phyloP scores from a whole-genome alignment of 1,139 yeast species.

The Suhomyces terraborum region DNA sequence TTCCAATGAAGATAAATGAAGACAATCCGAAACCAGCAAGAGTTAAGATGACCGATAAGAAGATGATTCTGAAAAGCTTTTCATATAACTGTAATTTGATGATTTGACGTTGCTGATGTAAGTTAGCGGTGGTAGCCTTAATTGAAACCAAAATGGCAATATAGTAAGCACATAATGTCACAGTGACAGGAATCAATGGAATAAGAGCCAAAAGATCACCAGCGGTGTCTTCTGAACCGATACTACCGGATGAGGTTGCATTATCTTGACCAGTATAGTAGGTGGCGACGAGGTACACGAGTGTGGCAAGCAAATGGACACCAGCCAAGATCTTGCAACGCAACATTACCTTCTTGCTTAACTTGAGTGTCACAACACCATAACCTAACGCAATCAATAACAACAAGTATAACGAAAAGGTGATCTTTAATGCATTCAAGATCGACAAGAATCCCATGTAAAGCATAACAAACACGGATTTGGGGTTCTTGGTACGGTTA shows the following conservation, averaged over 20 bases:
- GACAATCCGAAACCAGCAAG: slow-evolving; percentile 66
- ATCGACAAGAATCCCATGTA: slow-evolving; percentile 79
- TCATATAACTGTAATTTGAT: slow-evolving; percentile 88
- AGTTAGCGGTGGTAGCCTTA: slow-evolving; percentile 68
- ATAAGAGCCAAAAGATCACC: slow-evolving; percentile 33
- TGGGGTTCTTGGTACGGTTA: slow-evolving; percentile 55
- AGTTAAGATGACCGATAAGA: slow-evolving; percentile 58
- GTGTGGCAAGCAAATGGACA: slow-evolving; percentile 67
- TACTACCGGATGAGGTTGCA: slow-evolving; percentile 24
- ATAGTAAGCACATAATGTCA: slow-evolving; percentile 74
- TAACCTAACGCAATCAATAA: slow-evolving; percentile 88
- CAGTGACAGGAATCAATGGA: slow-evolving; percentile 67
- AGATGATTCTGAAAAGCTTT: slow-evolving; percentile 71
- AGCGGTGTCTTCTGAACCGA: slow-evolving; percentile 23
- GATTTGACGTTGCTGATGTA: slow-evolving; percentile 85
- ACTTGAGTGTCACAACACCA: slow-evolving; percentile 87
- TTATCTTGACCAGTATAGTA: slow-evolving; percentile 53
- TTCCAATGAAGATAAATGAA: slow-evolving; percentile 69
- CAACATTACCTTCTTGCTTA: slow-evolving; percentile 75
- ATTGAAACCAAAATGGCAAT: slow-evolving; percentile 72
- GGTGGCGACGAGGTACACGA: slow-evolving; percentile 67
- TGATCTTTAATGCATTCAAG: slow-evolving; percentile 76
- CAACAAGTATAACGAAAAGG: slow-evolving; percentile 85
- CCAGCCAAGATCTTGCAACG: slow-evolving; percentile 78
- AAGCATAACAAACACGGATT: slow-evolving; percentile 58